Percentiles rank a stretch among this genome's conserved stretches.
phyloP scores from a whole-genome alignment of 768 basidiomycete genomes.

The Termitomyces sp. region DNA sequence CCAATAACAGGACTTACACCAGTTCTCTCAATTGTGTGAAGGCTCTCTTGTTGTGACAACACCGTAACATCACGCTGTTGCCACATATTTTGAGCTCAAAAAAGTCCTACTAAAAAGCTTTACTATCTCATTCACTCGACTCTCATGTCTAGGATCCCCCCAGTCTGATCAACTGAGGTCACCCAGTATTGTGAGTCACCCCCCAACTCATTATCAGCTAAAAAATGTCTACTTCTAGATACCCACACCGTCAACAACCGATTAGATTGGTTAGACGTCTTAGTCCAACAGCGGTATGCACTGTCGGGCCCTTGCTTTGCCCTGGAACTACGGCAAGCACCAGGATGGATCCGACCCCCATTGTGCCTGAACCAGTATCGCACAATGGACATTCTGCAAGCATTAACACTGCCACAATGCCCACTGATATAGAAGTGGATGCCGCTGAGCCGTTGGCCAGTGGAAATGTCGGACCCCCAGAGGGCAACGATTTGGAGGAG shows the following conservation, averaged over 20 bases:
- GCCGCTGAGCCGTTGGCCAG: background rate
- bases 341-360: too few relatives aligned
- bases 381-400: background rate
- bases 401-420: background rate
- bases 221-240: background rate
- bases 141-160: background rate
- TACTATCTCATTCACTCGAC: too few relatives aligned
- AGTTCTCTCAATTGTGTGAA: too few relatives aligned
- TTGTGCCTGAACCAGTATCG: too few relatives aligned
- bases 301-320: background rate
- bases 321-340: too few relatives aligned
- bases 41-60: too few relatives aligned
- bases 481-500: too few relatives aligned
- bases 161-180: conserved; percentile 2
- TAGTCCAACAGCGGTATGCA: background rate
- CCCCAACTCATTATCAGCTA: background rate
- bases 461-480: too few relatives aligned
- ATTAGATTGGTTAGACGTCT: background rate
- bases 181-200: background rate
- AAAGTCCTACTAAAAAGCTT: conserved; percentile 2
- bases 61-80: too few relatives aligned
- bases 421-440: background rate
- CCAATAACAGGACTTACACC: too few relatives aligned
- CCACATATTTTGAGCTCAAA: conserved; percentile 1
- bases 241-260: background rate